Evolutionary conservation across 2,329 filamentous ascomycete genomes (phyloP).

Genomic region (Aspergillus piperis): DNA sequence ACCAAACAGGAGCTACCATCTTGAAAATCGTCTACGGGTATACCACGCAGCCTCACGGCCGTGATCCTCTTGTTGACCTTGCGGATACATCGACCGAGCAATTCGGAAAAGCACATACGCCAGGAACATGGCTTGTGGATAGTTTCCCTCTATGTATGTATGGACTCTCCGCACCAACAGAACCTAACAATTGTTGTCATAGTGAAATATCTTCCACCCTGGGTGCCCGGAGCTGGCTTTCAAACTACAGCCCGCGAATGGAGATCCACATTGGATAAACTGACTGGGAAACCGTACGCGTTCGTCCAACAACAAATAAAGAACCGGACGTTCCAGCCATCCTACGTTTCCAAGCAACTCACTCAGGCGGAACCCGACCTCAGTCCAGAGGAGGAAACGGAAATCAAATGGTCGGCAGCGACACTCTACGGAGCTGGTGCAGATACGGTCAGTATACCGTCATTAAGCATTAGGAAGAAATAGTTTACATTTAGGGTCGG

Average conservation of each 20-base stretch:
- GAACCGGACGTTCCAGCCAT: conserved; percentile 32
- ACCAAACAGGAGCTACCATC: conserved; percentile 40
- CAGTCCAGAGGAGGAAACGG: not conserved
- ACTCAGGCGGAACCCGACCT: not conserved
- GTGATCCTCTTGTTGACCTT: conserved; percentile 43
- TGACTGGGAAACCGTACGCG: conserved; percentile 44
- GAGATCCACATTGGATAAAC: conserved; percentile 29
- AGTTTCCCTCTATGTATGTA: conserved; percentile 39
- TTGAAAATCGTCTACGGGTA: conserved; percentile 46
- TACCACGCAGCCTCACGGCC: conserved; percentile 23
- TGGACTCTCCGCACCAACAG: not conserved
- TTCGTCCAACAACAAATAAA: conserved; percentile 48
- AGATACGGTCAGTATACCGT: not conserved
- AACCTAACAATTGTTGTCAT: not conserved
- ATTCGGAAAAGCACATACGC: conserved; percentile 43
- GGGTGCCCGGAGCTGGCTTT: conserved; percentile 51
- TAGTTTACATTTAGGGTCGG: too few species aligned
- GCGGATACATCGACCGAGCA: conserved; percentile 42
- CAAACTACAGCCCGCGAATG: conserved; percentile 42
- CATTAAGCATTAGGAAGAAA: too few species aligned
- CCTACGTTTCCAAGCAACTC: conserved; percentile 45
- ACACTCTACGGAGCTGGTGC: conserved; percentile 9
- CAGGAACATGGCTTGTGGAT: conserved; percentile 51
- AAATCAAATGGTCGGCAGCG: conserved; percentile 9
- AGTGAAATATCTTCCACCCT: conserved; percentile 43